Conservation (phyloP, 2,329 filamentous ascomycete genomes). For the Scleromitrula shiraiana region DNA sequence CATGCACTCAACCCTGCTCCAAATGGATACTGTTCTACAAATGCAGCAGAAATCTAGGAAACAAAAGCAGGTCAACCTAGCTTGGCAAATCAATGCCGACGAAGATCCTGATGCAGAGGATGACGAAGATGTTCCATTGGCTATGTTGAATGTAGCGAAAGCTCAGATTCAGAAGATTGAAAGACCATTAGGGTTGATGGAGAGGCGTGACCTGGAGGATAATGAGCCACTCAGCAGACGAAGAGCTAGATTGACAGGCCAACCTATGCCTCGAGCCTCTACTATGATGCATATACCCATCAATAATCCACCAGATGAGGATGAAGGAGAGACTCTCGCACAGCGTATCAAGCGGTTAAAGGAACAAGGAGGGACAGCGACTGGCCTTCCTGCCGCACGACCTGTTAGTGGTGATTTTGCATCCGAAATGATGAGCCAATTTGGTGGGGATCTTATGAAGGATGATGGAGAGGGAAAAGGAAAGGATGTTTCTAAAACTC, state of each 20-base stretch:
- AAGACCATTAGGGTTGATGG: conserved; percentile 66
- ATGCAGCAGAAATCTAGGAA: conserved; percentile 69
- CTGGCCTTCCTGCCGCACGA: conserved; percentile 27
- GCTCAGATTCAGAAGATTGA: conserved; percentile 40
- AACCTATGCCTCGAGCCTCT: conserved; percentile 18
- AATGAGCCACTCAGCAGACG: conserved; percentile 58
- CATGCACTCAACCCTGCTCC: conserved; percentile 83
- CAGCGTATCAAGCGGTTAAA: conserved; percentile 59
- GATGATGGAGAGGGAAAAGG: conserved; percentile 27
- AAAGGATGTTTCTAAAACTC: conserved; percentile 28
- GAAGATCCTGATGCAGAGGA: conserved; percentile 42
- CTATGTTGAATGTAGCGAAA: conserved; percentile 61
- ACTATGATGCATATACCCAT: conserved; percentile 23
- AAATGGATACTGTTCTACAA: conserved; percentile 85
- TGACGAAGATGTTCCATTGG: conserved; percentile 84
- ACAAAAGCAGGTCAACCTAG: conserved; percentile 71
- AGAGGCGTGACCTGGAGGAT: conserved; percentile 79
- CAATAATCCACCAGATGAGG: conserved; percentile 27
- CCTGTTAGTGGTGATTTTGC: conserved; percentile 61
- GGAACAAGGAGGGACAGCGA: conserved; percentile 36
- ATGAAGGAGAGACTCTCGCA: conserved; percentile 58
- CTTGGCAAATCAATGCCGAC: conserved; percentile 69
- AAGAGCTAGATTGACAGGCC: conserved; percentile 26
- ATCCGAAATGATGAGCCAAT: conserved; percentile 57
- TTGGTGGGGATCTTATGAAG: conserved; percentile 39